Evolutionary conservation across 2,329 filamentous ascomycete genomes (phyloP), one percentile per base, ranked within the genome.

Genomic region (Septoria petroselini): DNA sequence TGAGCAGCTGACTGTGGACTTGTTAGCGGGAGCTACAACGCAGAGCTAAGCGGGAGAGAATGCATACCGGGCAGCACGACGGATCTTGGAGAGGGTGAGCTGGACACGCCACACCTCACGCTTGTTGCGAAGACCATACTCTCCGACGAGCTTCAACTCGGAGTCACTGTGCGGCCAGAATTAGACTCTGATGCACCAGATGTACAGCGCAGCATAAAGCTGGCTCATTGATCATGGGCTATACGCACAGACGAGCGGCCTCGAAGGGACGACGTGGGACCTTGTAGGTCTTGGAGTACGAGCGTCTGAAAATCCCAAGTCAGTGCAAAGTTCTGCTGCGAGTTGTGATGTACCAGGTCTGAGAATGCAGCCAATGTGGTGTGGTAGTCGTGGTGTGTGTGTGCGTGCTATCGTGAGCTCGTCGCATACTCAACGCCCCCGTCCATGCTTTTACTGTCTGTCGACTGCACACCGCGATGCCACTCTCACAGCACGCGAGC

Each of bases 101-200:
- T 89, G 86, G 79, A 98, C 93, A 79, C 93, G 90, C 93, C 93
- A 98, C 74, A 98, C 93, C 84, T 98, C 93, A 83, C 93, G 91
- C 90, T 98, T 98, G 84, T 98, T 98, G 80, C 91, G 88, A 71
- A 98, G 89, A 80, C 93, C 93, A 83, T 94, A 98, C 82, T 98
- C 93, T 79, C 93, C 93, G 71, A 98, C 91, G 78, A 93, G 86
- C 88, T 98, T 98, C 78, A 98, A 81, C 82, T 98, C 93, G 73
- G 91, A 89, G 82, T 98, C 93, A 82, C 93, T 97, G 81, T 72
- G 60, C 64, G 69, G 66, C 64, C 70, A 80, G 87, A 83, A 86
- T 86, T 75, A 83, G 43, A 47, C 23, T 27, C 23, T 27, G 23
- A 27, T 27, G 23, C 84, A 82, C 81, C 87, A 62, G 91, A 95